Percentiles rank a stretch among this genome's conserved stretches.
Conservation (phyloP, 2,329 filamentous ascomycete species). For the Tolypocladium ophioglossoides region DNA sequence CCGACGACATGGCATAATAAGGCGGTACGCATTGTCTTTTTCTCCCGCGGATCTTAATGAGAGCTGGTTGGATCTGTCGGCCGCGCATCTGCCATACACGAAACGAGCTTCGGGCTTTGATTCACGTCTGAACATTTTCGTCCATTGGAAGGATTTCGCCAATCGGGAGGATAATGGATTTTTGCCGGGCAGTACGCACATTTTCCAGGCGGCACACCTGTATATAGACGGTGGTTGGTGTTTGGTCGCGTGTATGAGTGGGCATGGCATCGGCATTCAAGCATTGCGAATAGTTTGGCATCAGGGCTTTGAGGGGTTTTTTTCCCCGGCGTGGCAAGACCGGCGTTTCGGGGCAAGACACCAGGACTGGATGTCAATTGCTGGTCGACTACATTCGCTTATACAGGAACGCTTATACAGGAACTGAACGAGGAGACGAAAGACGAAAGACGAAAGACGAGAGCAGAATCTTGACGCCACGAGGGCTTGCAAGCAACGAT, state of each 20-base stretch:
- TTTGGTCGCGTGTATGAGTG: conserved; percentile 33
- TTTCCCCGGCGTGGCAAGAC: conserved; percentile 20
- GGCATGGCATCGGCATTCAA: conserved; percentile 34
- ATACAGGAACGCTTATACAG: conserved; percentile 22
- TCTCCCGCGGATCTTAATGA: background rate
- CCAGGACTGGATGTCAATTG: background rate
- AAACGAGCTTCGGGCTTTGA: background rate
- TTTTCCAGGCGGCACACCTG: conserved; percentile 17
- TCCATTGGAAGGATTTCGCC: conserved; percentile 11
- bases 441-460: too few species aligned
- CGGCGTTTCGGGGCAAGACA: conserved; percentile 31
- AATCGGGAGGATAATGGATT: conserved; percentile 1
- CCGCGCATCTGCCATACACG: background rate
- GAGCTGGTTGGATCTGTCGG: conserved; percentile 7
- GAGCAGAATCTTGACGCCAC: background rate
- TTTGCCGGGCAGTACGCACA: background rate
- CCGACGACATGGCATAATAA: conserved; percentile 29
- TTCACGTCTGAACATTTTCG: conserved; percentile 6
- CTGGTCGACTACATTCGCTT: conserved; percentile 30
- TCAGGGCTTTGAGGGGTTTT: conserved; percentile 20
- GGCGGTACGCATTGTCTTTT: conserved; percentile 1
- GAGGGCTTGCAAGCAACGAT: background rate
- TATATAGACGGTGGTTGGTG: conserved; percentile 35
- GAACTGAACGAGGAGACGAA: conserved; percentile 3
- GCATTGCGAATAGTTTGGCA: conserved; percentile 16